phyloP scores from a whole-genome alignment of 306 rosid species.

The Dalbergia cochinchinensis region DNA sequence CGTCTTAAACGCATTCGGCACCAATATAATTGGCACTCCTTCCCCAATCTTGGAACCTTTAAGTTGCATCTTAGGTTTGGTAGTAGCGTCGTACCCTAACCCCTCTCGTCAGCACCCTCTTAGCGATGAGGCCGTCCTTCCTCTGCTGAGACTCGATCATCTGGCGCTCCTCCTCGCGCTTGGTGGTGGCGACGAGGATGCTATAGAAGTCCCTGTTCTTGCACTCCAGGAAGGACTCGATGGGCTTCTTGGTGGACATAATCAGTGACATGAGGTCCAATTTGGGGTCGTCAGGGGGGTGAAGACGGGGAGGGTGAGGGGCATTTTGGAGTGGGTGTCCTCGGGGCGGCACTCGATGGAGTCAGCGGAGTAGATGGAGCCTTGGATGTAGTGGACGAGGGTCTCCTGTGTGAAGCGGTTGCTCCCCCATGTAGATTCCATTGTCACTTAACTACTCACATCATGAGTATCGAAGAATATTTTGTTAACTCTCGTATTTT shows the following conservation, averaged over 20 bases:
- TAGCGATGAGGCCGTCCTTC: conserved; percentile 93
- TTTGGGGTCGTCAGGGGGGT: conserved; percentile 32
- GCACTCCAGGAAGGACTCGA: conserved; percentile 81
- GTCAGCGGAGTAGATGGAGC: conserved; percentile 74
- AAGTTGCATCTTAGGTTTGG: conserved; percentile 84
- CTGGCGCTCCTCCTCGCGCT: conserved; percentile 95
- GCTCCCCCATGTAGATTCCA: too few species aligned
- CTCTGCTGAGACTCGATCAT: conserved; percentile 89
- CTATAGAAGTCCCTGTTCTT: conserved; percentile 81
- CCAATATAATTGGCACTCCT: conserved; percentile 92
- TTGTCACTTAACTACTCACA: too few species aligned
- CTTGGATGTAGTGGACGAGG: conserved; percentile 81
- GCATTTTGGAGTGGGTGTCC: conserved; percentile 45
- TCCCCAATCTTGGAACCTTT: conserved; percentile 89
- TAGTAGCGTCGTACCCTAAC: conserved; percentile 67
- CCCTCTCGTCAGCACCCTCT: conserved; percentile 85
- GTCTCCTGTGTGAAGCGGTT: too few species aligned
- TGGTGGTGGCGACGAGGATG: conserved; percentile 76
- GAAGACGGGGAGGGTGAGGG: neutral
- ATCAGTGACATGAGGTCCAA: conserved; percentile 69
- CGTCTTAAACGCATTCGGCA: conserved; percentile 94
- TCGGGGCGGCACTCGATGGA: conserved; percentile 80
- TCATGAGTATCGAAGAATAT: too few species aligned
- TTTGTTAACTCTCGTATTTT: too few species aligned
- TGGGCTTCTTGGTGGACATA: conserved; percentile 67